A percentile compares a stretch with the other conserved stretches of the same genome.
Conservation (phyloP, 768 basidiomycete species). For the Suillus tomentosus region DNA sequence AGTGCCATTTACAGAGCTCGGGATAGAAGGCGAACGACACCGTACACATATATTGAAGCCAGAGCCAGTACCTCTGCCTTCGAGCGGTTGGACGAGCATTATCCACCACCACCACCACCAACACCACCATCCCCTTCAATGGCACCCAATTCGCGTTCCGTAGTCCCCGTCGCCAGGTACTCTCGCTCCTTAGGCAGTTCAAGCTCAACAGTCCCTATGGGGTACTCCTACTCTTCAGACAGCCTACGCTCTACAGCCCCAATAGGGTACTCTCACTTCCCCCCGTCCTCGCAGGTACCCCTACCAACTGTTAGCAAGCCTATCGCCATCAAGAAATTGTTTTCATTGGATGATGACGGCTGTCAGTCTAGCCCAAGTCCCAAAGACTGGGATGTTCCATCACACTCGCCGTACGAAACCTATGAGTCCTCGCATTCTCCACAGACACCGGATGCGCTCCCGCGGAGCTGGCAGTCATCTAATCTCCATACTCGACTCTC, state of each 20-base stretch:
- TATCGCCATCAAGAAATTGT: slow-evolving; percentile 32
- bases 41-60: slow-evolving; percentile 25
- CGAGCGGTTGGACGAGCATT: slow-evolving; percentile 21
- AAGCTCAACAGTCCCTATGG: slow-evolving; percentile 15
- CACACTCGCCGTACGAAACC: slow-evolving; percentile 27
- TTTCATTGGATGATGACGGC: slow-evolving; percentile 26
- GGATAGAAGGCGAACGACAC: slow-evolving; percentile 22
- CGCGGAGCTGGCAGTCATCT: slow-evolving; percentile 32
- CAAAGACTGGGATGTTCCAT: slow-evolving; percentile 22
- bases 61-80: slow-evolving; percentile 13
- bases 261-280: slow-evolving; percentile 23
- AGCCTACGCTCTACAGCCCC: slow-evolving; percentile 3
- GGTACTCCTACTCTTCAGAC: slow-evolving; percentile 20
- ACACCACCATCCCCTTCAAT: slow-evolving; percentile 3
- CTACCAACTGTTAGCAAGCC: slow-evolving; percentile 33
- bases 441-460: slow-evolving; percentile 30
- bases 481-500: slow-evolving; percentile 28
- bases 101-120: no score
- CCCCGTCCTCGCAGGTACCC: slow-evolving; percentile 23
- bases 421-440: slow-evolving; percentile 31
- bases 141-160: slow-evolving; percentile 18
- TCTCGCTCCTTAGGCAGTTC: slow-evolving; percentile 7
- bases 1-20: slow-evolving; percentile 25
- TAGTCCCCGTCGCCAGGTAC: slow-evolving; percentile 8
- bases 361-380: slow-evolving; percentile 27